Evolutionary conservation across 1,139 yeast genomes (phyloP).

Genomic region (Suzukiozyma palmioleophila): DNA sequence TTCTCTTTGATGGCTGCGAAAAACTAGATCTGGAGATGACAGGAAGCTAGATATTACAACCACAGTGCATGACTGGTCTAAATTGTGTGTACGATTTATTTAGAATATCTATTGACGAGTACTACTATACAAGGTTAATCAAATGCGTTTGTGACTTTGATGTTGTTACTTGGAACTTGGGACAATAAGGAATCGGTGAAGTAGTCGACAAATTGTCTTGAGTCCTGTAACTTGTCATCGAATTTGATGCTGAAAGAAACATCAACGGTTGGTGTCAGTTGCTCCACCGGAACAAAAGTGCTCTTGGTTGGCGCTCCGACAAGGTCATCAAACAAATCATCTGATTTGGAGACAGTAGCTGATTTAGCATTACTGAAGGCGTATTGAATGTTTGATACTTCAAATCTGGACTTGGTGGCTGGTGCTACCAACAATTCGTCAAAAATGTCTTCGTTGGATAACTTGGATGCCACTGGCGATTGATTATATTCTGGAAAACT

Average conservation of each 20-base stretch:
- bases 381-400: conserved; percentile 31
- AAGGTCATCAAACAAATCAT: conserved; percentile 38
- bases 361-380: conserved; percentile 16
- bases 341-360: conserved; percentile 10
- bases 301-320: conserved; percentile 34
- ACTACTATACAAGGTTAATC: conserved; percentile 5
- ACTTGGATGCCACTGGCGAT: conserved; percentile 35
- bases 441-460: conserved; percentile 50
- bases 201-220: conserved; percentile 30
- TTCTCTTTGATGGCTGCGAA: no score
- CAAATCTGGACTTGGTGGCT: conserved; percentile 55
- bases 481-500: conserved; percentile 41
- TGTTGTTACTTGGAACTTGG: conserved; percentile 25
- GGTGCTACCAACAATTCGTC: conserved; percentile 62
- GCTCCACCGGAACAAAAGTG: conserved; percentile 5
- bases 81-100: no score
- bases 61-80: no score
- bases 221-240: conserved; percentile 30
- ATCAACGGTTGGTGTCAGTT: conserved; percentile 21
- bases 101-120: no score
- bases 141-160: conserved; percentile 9
- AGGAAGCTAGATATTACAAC: no score
- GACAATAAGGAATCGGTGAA: conserved; percentile 31
- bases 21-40: no score
- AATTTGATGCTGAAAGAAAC: conserved; percentile 46